Conservation (phyloP, 495 filamentous ascomycete genomes). For the Apodospora peruviana region DNA sequence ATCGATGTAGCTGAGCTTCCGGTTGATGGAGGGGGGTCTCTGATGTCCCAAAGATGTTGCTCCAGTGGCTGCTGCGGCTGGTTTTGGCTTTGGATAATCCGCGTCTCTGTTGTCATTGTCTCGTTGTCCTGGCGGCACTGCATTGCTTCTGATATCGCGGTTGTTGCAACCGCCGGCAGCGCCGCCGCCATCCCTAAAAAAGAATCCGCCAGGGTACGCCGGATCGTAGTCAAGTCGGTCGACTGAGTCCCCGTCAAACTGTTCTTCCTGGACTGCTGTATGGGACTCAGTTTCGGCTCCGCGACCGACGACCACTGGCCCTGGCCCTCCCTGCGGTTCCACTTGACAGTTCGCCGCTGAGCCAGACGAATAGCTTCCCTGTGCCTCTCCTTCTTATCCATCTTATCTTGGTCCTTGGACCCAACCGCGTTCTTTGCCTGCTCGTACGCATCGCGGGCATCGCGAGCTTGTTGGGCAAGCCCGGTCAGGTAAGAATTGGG, state of each 20-base stretch:
- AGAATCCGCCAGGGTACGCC: constrained; percentile 11
- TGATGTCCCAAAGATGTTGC: background rate
- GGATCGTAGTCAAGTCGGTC: constrained; percentile 10
- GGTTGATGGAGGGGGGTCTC: background rate
- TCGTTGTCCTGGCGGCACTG: background rate
- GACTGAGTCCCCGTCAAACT: background rate
- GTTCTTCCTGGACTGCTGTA: constrained; percentile 33
- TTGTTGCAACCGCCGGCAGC: background rate
- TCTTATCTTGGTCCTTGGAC: constrained; percentile 20
- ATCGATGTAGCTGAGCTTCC: constrained; percentile 19
- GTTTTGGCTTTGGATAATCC: background rate
- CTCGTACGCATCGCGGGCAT: constrained; percentile 27
- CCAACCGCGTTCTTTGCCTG: constrained; percentile 22
- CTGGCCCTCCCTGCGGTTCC: constrained; percentile 33
- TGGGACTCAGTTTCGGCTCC: constrained; percentile 41
- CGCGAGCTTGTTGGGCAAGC: constrained; percentile 20
- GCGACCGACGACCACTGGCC: constrained; percentile 45
- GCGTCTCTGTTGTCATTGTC: background rate
- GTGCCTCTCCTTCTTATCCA: constrained; percentile 23
- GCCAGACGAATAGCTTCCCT: constrained; percentile 31
- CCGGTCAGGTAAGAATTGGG: no score
- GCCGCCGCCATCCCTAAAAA: constrained; percentile 29
- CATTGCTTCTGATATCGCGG: background rate
- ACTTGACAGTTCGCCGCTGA: constrained; percentile 28
- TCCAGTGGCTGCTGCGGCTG: background rate